Conservation (phyloP, 2,329 filamentous ascomycete genomes). For the Venturia carpophila region DNA sequence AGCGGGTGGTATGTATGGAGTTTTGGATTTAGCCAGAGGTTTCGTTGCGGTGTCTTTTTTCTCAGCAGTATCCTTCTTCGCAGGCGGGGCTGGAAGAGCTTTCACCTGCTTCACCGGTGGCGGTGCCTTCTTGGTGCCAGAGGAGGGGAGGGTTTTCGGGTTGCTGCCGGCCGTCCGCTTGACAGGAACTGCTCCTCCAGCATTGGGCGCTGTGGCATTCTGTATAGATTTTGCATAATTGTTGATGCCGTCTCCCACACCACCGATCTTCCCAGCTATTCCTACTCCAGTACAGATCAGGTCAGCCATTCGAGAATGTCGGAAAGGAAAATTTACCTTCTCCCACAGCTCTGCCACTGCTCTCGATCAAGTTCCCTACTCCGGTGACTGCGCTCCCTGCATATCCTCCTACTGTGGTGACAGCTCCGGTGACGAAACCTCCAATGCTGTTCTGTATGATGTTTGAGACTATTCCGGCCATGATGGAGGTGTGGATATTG, state of each 20-base stretch:
- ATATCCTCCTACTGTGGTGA: slow-evolving; percentile 30
- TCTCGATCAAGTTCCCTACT: slow-evolving; percentile 32
- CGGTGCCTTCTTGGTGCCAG: slow-evolving; percentile 7
- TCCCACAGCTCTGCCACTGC: slow-evolving; percentile 11
- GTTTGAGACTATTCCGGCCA: slow-evolving; percentile 27
- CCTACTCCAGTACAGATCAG: slow-evolving; percentile 12
- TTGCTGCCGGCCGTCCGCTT: slow-evolving; percentile 8
- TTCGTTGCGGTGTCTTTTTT: slow-evolving; percentile 5
- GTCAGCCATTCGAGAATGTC: neutral
- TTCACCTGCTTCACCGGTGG: slow-evolving; percentile 9
- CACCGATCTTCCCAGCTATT: slow-evolving; percentile 13
- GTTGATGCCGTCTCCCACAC: slow-evolving; percentile 12
- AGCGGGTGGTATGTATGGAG: slow-evolving; percentile 5
- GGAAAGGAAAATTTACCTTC: slow-evolving; percentile 12
- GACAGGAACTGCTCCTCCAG: neutral
- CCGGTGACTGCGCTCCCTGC: slow-evolving; percentile 33
- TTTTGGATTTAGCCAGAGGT: slow-evolving; percentile 5
- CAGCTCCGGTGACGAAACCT: slow-evolving; percentile 33
- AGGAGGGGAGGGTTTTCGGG: slow-evolving; percentile 15
- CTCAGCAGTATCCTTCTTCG: slow-evolving; percentile 5
- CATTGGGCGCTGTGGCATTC: slow-evolving; percentile 16
- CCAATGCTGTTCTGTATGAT: slow-evolving; percentile 33
- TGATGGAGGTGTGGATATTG: neutral
- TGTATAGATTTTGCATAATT: slow-evolving; percentile 3
- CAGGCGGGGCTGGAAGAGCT: neutral